Evolutionary conservation across 169 alveolate species (phyloP), one percentile per base, ranked within the genome.

Genomic region (Besnoitia besnoiti): DNA sequence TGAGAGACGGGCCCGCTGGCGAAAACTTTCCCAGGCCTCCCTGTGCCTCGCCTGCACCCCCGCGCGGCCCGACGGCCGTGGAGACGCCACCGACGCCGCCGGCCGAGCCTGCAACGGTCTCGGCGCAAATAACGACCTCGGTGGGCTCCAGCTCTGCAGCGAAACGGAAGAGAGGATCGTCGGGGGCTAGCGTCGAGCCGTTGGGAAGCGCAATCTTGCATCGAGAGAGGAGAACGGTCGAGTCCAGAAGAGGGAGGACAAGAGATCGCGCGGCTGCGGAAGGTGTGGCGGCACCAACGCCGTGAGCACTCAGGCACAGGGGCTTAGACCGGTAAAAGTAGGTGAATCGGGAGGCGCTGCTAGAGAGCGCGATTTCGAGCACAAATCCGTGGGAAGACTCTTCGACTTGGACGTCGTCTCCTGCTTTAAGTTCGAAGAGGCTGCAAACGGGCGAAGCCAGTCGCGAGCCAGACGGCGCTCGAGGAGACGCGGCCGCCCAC

Each of bases 261-360:
- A 73, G 16, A 42, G 4, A 16, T 19, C 82, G 40, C 21, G 87
- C 59, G 30, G 7, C 40, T 1, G 47, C 46, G 40, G 39, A 5
- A 33, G 39, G 44, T 2, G 47, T 16, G n/a, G 62, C 19, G 44
- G 12, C 12, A 24, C 24, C 80, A 16, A 42, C 24, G 21, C 44
- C n/a, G 37, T 5, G 76, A 46, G 24, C 76, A 49, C 84, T 89
- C 24, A 82, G 47, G 44, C 51, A 14, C 59, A 91, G 21, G 19
- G 94, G 94, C 47, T 82, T 62, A 44, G 94, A 91, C 24, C 49
- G 61, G 44, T 91, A 91, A 8, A 91, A 33, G 47, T 91, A 90
- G 44, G 85, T 85, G 80, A 82, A 85, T 37, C 62, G 88, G 33
- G 87, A 35, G 50, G 49, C 82, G 39, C 91, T 73, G 14, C 89